Percentiles rank a stretch among this genome's conserved stretches.
Conservation (phyloP, 2,329 filamentous ascomycete species). For the Pseudogymnoascus sp. region DNA sequence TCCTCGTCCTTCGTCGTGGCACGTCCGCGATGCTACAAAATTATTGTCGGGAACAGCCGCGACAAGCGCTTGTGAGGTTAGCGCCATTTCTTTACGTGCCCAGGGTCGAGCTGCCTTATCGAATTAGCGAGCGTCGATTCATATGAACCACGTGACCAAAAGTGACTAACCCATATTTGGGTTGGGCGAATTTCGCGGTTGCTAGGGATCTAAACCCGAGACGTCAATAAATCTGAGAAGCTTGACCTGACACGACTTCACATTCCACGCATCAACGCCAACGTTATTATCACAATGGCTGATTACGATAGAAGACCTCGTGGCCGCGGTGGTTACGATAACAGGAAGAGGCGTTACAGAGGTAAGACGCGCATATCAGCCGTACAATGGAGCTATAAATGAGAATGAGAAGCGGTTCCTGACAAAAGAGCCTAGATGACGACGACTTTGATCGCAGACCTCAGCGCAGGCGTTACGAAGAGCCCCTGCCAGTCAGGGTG, state of each 20-base stretch:
- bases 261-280: conserved; percentile 3
- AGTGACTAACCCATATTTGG: not conserved
- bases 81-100: not conserved
- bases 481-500: conserved; percentile 63
- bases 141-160: not conserved
- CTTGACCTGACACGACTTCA: conserved; percentile 6
- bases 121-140: not conserved
- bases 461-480: conserved; percentile 67
- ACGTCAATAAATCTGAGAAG: conserved; percentile 7
- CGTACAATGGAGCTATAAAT: not conserved
- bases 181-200: conserved; percentile 5
- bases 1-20: not conserved
- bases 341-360: conserved; percentile 73
- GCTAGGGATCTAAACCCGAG: conserved; percentile 8
- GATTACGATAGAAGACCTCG: conserved; percentile 40
- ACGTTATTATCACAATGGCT: conserved; percentile 35
- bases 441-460: conserved; percentile 70
- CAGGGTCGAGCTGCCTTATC: not conserved
- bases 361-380: conserved; percentile 43
- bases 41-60: conserved; percentile 10
- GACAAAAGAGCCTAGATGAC: conserved; percentile 49
- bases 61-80: conserved; percentile 5
- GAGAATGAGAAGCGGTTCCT: conserved; percentile 18
- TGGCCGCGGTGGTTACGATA: conserved; percentile 40
- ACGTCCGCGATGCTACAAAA: conserved; percentile 9